Evolutionary conservation across 371 early-diverging fungal species (phyloP).

Genomic region (Capniomyces stellatus): DNA sequence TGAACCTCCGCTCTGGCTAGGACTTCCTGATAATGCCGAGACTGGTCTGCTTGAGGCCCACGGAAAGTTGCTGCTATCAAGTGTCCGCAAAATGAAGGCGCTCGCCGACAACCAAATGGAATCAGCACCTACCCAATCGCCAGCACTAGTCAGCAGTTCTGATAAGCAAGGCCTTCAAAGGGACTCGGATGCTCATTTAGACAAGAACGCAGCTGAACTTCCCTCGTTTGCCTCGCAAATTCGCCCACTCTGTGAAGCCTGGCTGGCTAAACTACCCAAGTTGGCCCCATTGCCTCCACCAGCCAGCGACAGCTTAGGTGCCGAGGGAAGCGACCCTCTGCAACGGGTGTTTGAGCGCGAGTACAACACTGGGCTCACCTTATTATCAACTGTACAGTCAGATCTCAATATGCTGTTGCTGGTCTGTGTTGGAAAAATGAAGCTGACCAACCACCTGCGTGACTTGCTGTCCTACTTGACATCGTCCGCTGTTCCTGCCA

Average conservation of each 20-base stretch:
- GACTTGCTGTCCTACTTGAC: constrained; percentile 43
- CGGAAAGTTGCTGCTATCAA: constrained; percentile 53
- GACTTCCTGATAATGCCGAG: constrained; percentile 88
- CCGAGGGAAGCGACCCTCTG: constrained; percentile 43
- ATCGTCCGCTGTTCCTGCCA: constrained; percentile 53
- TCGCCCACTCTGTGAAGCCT: constrained; percentile 29
- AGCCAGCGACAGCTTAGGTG: constrained; percentile 1
- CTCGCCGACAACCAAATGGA: constrained; percentile 68
- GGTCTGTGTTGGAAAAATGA: constrained; percentile 54
- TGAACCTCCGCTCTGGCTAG: constrained; percentile 93
- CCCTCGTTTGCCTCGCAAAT: background rate
- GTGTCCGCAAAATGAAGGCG: constrained; percentile 68
- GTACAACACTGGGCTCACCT: constrained; percentile 34
- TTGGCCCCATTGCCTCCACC: constrained; percentile 15
- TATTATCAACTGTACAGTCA: constrained; percentile 39
- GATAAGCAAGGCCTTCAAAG: too few species aligned
- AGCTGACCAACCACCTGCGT: constrained; percentile 73
- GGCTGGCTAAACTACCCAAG: constrained; percentile 38
- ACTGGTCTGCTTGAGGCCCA: constrained; percentile 61
- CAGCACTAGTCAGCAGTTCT: background rate
- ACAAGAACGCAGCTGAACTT: background rate
- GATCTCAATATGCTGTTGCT: constrained; percentile 45
- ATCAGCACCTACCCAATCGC: too few species aligned
- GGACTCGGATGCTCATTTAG: too few species aligned
- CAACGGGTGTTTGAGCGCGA: constrained; percentile 76